Conservation (phyloP, 2,329 filamentous ascomycete genomes). For the Cladosporium sp. region DNA sequence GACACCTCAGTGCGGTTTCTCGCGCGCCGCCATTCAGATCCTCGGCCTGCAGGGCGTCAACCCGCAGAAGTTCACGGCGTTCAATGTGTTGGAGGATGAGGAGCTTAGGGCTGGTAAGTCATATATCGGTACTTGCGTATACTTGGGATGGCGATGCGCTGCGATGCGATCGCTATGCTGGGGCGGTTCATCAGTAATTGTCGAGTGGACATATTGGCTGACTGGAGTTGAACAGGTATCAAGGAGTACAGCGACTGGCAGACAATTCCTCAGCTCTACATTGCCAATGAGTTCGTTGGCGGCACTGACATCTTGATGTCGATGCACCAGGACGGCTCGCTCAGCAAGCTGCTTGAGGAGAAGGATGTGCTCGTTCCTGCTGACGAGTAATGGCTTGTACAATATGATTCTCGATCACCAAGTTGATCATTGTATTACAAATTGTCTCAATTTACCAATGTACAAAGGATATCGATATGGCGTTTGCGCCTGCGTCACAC, state of each 20-base stretch:
- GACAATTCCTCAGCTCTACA: constrained; percentile 93
- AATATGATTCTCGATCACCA: neutral
- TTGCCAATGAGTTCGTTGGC: constrained; percentile 92
- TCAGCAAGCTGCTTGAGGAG: constrained; percentile 87
- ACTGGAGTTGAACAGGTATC: constrained; percentile 62
- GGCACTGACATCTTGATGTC: constrained; percentile 96
- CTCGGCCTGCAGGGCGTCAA: constrained; percentile 92
- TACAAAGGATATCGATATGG: no score
- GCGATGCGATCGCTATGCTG: neutral
- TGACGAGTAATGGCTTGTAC: constrained; percentile 33
- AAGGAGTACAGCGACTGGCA: constrained; percentile 99
- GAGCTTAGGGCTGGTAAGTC: constrained; percentile 73
- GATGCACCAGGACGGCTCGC: constrained; percentile 94
- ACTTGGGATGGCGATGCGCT: neutral
- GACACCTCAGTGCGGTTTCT: constrained; percentile 94
- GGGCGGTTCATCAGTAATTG: neutral
- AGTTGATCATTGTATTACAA: neutral
- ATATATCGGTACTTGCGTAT: neutral
- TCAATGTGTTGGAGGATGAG: constrained; percentile 91
- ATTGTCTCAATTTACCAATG: constrained; percentile 8
- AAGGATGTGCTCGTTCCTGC: constrained; percentile 76
- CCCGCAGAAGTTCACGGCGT: constrained; percentile 93
- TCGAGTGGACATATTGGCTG: neutral
- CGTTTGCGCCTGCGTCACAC: neutral
- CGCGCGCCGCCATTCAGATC: constrained; percentile 89